These are phyloP conservation scores for Phytophthora litchii DNA, from an alignment of 352 stramenopile species.

Conservation along the genomic window DNA sequence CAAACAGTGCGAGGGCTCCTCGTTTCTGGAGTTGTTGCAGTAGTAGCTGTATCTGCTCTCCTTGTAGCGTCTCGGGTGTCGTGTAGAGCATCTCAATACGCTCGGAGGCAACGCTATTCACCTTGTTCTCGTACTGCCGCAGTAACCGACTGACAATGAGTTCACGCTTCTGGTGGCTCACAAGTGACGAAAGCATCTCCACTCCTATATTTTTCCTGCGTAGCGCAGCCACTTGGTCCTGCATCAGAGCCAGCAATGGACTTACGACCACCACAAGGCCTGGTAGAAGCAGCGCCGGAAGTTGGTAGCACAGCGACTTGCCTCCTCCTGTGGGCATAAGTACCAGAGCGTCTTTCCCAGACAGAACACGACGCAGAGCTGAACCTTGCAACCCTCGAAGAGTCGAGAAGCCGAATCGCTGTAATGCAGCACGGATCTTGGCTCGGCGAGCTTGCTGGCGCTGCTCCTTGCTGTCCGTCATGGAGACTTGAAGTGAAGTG, in stretches of 20 bases:
- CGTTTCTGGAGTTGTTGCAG: constrained; percentile 36
- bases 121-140: constrained; percentile 13
- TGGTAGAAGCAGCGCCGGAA: constrained; percentile 75
- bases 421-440: constrained; percentile 54
- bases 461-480: constrained; percentile 20
- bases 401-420: constrained; percentile 50
- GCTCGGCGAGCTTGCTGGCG: constrained; percentile 43
- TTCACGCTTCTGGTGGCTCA: constrained; percentile 35
- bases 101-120: neutral
- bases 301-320: constrained; percentile 98
- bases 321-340: constrained; percentile 97
- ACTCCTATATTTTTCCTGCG: constrained; percentile 46
- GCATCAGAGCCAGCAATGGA: constrained; percentile 89
- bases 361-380: constrained; percentile 50
- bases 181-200: constrained; percentile 62
- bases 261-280: constrained; percentile 90
- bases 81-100: constrained; percentile 82
- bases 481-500: constrained; percentile 16
- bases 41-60: constrained; percentile 52
- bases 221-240: constrained; percentile 85
- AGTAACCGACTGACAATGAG: constrained; percentile 39
- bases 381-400: constrained; percentile 51
- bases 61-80: constrained; percentile 85
- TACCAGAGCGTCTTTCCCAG: constrained; percentile 70
- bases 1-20: constrained; percentile 56